Conservation (phyloP, 2,329 filamentous ascomycete genomes). For the Neofusicoccum umdonicola region DNA sequence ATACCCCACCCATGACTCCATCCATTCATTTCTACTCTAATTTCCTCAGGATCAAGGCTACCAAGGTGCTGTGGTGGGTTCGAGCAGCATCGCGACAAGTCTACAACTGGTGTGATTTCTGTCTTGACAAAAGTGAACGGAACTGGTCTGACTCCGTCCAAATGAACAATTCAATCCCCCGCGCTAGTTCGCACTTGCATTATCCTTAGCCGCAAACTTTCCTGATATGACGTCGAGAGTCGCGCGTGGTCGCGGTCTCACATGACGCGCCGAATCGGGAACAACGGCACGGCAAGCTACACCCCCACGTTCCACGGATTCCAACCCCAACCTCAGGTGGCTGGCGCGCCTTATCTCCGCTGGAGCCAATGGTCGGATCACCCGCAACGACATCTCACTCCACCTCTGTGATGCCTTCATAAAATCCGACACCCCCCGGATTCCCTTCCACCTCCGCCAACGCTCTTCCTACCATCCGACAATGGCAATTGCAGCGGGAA, state of each 20-base stretch:
- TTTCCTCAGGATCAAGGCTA: too few relatives aligned
- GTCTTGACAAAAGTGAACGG: too few relatives aligned
- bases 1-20: too few relatives aligned
- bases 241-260: background rate
- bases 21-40: too few relatives aligned
- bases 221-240: background rate
- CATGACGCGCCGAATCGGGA: background rate
- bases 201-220: background rate
- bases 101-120: too few relatives aligned
- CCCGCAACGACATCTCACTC: conserved; percentile 3
- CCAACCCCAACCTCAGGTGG: background rate
- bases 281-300: background rate
- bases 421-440: background rate
- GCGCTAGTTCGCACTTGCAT: too few relatives aligned
- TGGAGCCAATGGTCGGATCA: background rate
- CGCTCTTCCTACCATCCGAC: too few relatives aligned
- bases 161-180: too few relatives aligned
- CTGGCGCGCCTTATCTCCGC: background rate
- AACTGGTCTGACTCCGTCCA: too few relatives aligned
- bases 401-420: background rate
- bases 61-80: too few relatives aligned
- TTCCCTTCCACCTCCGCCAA: background rate
- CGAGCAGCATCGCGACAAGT: too few relatives aligned
- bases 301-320: conserved; percentile 5
- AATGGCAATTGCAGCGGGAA: background rate